Conservation (phyloP, 2,329 filamentous ascomycete genomes). For the Mollisia scopiformis region DNA sequence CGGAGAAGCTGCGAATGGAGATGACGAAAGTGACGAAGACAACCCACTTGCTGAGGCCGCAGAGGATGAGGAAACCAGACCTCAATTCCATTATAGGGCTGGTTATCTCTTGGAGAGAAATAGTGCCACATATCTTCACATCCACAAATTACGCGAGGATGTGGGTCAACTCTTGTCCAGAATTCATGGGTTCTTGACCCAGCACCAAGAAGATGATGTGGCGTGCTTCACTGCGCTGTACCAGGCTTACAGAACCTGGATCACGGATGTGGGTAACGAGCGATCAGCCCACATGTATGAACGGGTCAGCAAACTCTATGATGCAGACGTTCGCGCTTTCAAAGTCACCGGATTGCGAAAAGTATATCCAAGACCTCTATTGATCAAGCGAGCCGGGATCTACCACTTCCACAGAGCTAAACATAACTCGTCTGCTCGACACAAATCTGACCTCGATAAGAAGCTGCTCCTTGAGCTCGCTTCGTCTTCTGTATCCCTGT, state of each 20-base stretch:
- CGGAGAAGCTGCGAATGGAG: constrained; percentile 49
- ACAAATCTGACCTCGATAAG: constrained; percentile 90
- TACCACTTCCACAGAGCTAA: constrained; percentile 94
- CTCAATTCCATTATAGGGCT: constrained; percentile 85
- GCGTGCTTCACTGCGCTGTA: constrained; percentile 93
- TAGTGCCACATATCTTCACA: constrained; percentile 68
- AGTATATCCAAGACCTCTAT: constrained; percentile 86
- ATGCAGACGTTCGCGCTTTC: constrained; percentile 87
- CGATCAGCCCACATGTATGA: constrained; percentile 92
- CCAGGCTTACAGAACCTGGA: constrained; percentile 92
- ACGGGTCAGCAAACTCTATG: constrained; percentile 80
- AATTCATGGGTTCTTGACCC: constrained; percentile 81
- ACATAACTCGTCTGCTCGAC: constrained; percentile 86
- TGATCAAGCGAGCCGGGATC: constrained; percentile 89
- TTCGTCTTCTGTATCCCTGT: constrained; percentile 85
- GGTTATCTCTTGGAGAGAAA: constrained; percentile 76
- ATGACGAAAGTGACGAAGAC: constrained; percentile 55
- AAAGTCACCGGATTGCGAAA: constrained; percentile 93
- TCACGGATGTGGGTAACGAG: constrained; percentile 96
- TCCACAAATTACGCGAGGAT: constrained; percentile 80
- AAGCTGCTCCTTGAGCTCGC: constrained; percentile 83
- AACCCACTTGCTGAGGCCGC: constrained; percentile 61
- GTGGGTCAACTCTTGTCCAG: constrained; percentile 80
- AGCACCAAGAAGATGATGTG: constrained; percentile 92
- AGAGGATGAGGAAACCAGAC: constrained; percentile 81